phyloP scores from a whole-genome alignment of 768 basidiomycete species.

The Cyclocybe cylindracea region DNA sequence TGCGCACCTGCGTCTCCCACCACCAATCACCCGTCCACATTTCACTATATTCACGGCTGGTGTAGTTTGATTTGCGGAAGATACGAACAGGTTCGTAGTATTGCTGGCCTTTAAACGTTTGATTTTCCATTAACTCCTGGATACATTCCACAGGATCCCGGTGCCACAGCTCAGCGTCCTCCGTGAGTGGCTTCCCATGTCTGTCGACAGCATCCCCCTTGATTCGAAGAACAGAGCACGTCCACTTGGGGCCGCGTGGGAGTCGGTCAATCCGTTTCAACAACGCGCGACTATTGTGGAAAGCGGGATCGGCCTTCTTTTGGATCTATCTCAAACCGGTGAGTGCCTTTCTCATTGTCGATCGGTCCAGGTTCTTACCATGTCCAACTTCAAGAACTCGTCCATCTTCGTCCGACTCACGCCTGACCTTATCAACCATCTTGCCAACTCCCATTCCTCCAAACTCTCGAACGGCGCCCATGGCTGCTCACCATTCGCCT shows the following conservation, averaged over 20 bases:
- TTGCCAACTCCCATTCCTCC: conserved; percentile 12
- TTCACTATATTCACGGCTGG: no score
- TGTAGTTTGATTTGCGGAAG: no score
- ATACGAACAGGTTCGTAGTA: not conserved
- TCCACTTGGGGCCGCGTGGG: conserved; percentile 22
- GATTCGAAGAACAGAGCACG: conserved; percentile 15
- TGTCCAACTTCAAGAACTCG: conserved; percentile 11
- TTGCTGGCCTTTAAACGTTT: conserved; percentile 25
- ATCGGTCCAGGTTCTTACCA: conserved; percentile 3
- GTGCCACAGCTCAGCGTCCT: conserved; percentile 27
- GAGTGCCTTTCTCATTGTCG: not conserved
- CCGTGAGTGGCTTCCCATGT: conserved; percentile 1
- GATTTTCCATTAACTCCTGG: conserved; percentile 29
- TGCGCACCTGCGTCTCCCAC: conserved; percentile 29
- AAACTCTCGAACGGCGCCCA: conserved; percentile 5
- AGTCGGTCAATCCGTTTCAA: conserved; percentile 19
- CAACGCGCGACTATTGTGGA: conserved; percentile 12
- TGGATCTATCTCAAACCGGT: not conserved
- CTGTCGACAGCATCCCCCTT: conserved; percentile 7
- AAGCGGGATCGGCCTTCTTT: conserved; percentile 4
- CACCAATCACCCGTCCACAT: no score
- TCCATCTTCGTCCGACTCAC: conserved; percentile 10
- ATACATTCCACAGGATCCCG: conserved; percentile 24
- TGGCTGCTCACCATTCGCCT: not conserved
- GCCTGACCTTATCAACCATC: conserved; percentile 11